Percentiles rank a stretch among this genome's conserved stretches.
Conservation (phyloP, 176 grass and related monocot genomes). For the Bonia amplexicaulis region DNA sequence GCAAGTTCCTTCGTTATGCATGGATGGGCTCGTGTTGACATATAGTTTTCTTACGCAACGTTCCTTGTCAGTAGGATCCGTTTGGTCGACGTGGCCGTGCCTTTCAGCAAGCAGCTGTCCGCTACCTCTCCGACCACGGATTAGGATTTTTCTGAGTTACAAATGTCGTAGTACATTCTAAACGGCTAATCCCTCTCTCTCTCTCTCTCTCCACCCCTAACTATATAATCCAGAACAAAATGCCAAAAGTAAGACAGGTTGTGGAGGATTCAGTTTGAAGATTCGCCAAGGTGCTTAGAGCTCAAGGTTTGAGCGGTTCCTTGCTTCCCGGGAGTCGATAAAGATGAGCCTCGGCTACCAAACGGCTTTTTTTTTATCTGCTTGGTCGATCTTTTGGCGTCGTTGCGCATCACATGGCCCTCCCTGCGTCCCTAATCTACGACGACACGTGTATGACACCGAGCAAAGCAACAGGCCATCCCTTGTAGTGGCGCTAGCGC, state of each 20-base stretch:
- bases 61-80: too few species aligned
- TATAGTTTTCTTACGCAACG: too few species aligned
- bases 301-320: conserved; percentile 28
- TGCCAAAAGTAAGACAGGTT: background rate
- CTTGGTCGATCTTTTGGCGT: background rate
- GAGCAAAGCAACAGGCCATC: background rate
- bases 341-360: background rate
- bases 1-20: too few species aligned
- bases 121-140: too few species aligned
- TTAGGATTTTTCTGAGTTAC: too few species aligned
- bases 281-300: conserved; percentile 12
- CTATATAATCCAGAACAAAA: background rate
- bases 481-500: background rate
- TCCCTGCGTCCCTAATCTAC: background rate
- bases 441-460: background rate
- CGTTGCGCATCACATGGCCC: conserved; percentile 24
- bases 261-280: background rate
- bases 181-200: too few species aligned
- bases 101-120: too few species aligned
- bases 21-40: too few species aligned
- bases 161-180: too few species aligned
- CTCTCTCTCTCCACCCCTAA: too few species aligned
- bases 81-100: too few species aligned
- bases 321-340: background rate
- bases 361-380: too few species aligned